Conservation (phyloP, 2,329 filamentous ascomycete genomes). For the Lecanicillium sp. region DNA sequence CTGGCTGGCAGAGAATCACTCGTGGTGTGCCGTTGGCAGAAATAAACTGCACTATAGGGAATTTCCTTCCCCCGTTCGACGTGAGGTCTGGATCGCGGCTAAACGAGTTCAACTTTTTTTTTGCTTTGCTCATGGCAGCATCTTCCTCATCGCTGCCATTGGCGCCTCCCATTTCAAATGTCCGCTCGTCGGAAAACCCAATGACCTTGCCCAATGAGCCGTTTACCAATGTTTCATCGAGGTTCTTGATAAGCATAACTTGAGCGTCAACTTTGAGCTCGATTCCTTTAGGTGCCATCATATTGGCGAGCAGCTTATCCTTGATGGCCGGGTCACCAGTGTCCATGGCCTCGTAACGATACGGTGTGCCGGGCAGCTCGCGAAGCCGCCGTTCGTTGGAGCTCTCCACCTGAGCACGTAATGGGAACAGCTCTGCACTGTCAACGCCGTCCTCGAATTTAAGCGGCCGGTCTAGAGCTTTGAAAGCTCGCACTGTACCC, state of each 20-base stretch:
- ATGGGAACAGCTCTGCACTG: slow-evolving; percentile 83
- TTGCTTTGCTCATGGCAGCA: slow-evolving; percentile 37
- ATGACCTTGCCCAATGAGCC: slow-evolving; percentile 81
- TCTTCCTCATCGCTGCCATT: slow-evolving; percentile 33
- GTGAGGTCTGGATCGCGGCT: slow-evolving; percentile 32
- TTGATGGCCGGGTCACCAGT: slow-evolving; percentile 62
- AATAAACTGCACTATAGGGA: slow-evolving; percentile 77
- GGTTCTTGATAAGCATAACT: slow-evolving; percentile 99
- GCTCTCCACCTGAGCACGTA: slow-evolving; percentile 76
- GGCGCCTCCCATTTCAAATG: slow-evolving; percentile 31
- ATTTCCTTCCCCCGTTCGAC: slow-evolving; percentile 46
- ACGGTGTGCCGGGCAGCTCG: slow-evolving; percentile 58
- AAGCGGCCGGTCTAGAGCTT: slow-evolving; percentile 60
- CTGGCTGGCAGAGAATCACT: slow-evolving; percentile 68
- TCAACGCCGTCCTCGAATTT: slow-evolving; percentile 63
- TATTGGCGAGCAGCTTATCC: slow-evolving; percentile 74
- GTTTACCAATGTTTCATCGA: slow-evolving; percentile 90
- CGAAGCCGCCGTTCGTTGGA: slow-evolving; percentile 72
- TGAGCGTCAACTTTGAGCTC: slow-evolving; percentile 86
- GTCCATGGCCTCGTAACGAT: slow-evolving; percentile 67
- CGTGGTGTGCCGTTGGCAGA: slow-evolving; percentile 60
- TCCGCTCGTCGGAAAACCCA: slow-evolving; percentile 30
- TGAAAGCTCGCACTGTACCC: slow-evolving; percentile 71
- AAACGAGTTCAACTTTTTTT: slow-evolving; percentile 49
- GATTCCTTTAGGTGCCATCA: slow-evolving; percentile 82